Percentiles rank a stretch among this genome's conserved stretches.
These are phyloP conservation scores for Aureobasidium sp. DNA, from an alignment of 2,329 filamentous ascomycete species.

Conservation along the genomic window DNA sequence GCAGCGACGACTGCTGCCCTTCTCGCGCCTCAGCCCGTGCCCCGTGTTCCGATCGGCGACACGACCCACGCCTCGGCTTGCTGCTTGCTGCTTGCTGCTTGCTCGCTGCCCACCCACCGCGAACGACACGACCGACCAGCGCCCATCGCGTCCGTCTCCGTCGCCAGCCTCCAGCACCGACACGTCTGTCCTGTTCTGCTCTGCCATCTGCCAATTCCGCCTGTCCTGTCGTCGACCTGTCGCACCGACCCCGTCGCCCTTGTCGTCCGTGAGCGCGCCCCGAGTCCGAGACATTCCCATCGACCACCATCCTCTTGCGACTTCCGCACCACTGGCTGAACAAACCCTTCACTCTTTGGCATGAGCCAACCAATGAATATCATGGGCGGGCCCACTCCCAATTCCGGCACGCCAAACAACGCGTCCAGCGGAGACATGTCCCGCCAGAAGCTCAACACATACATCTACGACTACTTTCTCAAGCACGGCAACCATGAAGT, in stretches of 20 bases:
- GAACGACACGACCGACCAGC: not conserved
- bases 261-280: not conserved
- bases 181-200: not conserved
- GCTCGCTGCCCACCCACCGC: not conserved
- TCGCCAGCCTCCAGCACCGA: not conserved
- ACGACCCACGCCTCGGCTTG: slow-evolving; percentile 11
- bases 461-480: slow-evolving; percentile 88
- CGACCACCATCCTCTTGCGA: not conserved
- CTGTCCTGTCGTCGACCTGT: not conserved
- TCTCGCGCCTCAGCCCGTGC: not conserved
- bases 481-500: slow-evolving; percentile 78
- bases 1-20: not conserved
- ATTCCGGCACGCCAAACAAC: slow-evolving; percentile 18
- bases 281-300: slow-evolving; percentile 12
- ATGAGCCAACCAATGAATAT: slow-evolving; percentile 59
- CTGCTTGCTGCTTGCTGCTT: slow-evolving; percentile 13
- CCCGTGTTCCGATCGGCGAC: slow-evolving; percentile 10
- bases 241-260: not conserved
- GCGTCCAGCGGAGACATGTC: slow-evolving; percentile 31
- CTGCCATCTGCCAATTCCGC: not conserved
- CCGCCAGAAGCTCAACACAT: slow-evolving; percentile 62
- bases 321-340: slow-evolving; percentile 16
- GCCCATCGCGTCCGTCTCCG: not conserved
- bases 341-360: slow-evolving; percentile 14
- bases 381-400: slow-evolving; percentile 35